Conservation (phyloP, 2,329 filamentous ascomycete genomes). For the Cladophialophora psammophila region DNA sequence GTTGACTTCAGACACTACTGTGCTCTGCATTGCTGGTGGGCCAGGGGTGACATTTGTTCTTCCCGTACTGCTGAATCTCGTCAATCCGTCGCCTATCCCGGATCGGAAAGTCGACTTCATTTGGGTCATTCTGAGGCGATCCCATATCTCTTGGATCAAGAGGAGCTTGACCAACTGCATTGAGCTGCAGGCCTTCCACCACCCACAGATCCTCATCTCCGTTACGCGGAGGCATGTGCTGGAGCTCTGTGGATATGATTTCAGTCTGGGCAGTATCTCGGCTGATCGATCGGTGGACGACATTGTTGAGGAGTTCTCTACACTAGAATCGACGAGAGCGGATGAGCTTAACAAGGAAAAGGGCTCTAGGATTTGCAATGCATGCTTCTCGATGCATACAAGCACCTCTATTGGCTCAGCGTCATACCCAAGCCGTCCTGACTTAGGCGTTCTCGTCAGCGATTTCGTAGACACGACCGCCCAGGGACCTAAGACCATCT, state of each 20-base stretch:
- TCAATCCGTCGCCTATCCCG: constrained; percentile 36
- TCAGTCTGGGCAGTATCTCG: too few species aligned
- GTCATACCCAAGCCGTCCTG: constrained; percentile 51
- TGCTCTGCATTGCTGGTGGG: constrained; percentile 65
- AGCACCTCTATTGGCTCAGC: constrained; percentile 19
- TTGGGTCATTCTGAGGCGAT: constrained; percentile 67
- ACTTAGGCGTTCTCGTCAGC: constrained; percentile 56
- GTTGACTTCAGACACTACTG: constrained; percentile 48
- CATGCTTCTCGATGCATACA: too few species aligned
- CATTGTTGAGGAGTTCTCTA: too few species aligned
- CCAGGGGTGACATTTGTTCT: constrained; percentile 66
- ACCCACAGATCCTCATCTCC: constrained; percentile 63
- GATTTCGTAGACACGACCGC: constrained; percentile 58
- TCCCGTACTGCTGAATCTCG: constrained; percentile 56
- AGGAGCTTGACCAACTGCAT: constrained; percentile 62
- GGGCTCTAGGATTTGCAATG: too few species aligned
- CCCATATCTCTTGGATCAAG: constrained; percentile 67
- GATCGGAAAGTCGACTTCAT: constrained; percentile 65
- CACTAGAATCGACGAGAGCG: too few species aligned
- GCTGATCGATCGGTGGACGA: too few species aligned
- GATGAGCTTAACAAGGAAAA: too few species aligned
- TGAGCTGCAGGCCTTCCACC: constrained; percentile 48
- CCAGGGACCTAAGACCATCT: constrained; percentile 61
- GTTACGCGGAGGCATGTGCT: constrained; percentile 61
- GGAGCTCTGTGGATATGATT: too few species aligned